A percentile compares a stretch with the other conserved stretches of the same genome.
These are phyloP conservation scores for Roridomyces roridus DNA, from an alignment of 768 basidiomycete genomes.

Conservation along the genomic window DNA sequence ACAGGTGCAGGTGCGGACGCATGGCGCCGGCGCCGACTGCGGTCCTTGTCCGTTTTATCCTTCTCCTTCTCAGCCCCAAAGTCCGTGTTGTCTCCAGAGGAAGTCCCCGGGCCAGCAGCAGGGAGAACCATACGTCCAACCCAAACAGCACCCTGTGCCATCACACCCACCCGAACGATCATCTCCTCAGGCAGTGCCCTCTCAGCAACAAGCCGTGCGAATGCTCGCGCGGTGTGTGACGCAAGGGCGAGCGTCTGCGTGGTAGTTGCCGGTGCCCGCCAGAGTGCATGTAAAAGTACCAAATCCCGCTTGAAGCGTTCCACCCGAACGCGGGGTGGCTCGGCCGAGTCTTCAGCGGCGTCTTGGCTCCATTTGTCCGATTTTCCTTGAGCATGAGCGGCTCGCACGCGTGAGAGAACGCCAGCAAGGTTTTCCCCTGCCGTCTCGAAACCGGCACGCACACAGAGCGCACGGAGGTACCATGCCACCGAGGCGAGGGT, in stretches of 20 bases:
- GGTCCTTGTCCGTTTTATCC: background rate
- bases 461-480: conserved; percentile 92
- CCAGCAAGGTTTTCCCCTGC: conserved; percentile 85
- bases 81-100: background rate
- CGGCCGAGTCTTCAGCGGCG: conserved; percentile 40
- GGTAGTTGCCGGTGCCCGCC: conserved; percentile 45
- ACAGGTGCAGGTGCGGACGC: background rate
- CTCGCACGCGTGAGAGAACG: conserved; percentile 66
- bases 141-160: conserved; percentile 23
- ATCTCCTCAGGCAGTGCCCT: conserved; percentile 24
- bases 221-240: conserved; percentile 11
- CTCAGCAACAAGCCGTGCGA: conserved; percentile 15
- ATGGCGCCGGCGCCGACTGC: background rate
- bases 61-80: background rate
- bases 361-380: background rate
- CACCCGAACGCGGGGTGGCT: conserved; percentile 56
- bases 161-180: conserved; percentile 19
- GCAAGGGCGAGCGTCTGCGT: conserved; percentile 5
- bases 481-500: conserved; percentile 80
- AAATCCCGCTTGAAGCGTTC: conserved; percentile 76
- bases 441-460: conserved; percentile 84
- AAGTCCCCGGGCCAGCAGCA: background rate
- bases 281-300: conserved; percentile 79
- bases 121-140: conserved; percentile 10
- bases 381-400: background rate